Evolutionary conservation across 2,329 filamentous ascomycete species (phyloP), one percentile per base, ranked within the genome.

Genomic region (Pseudocercospora eumusae): DNA sequence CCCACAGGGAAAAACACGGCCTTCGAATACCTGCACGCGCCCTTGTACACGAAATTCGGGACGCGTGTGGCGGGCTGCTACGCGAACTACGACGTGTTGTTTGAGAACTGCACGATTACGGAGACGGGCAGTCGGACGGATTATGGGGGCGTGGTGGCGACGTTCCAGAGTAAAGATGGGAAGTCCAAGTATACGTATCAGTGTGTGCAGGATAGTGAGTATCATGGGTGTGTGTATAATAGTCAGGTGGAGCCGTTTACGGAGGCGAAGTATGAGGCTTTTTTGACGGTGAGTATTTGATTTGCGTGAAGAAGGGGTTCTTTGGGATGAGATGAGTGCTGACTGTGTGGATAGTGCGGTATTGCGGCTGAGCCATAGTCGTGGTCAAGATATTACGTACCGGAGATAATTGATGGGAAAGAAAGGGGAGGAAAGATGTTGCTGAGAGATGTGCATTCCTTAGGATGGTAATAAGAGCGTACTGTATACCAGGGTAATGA

Each of bases 201-300:
- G 23, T 64, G 62, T 25, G 49, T 57, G 13, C 45, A 61, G 13
- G 49, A 50, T 40, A 52, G 25, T 11, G 62, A 64, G 62, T 56
- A 64, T 36, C 33, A 56, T 7, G 62, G 56, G 13, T 64, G 62
- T 52, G 45, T 64, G 1, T 60, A 61, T 23, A 50, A 61, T 47
- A 13, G 50, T 6, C 57, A 64, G 55, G n/a, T 56, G 10, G 18
- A 9, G 8, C 40, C 42, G 20, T 18, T 50, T 18, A 58, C 20
- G 15, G 58, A 64, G 60, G 33, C 49, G 4, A 57, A 28, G 52
- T 60, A 56, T 28, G 52, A 45, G 52, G 60, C 60, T 2, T 65
- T 64, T 36, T 50, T 61, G 62, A 58, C n/a, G 8, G 59, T 61
- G 23, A 53, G 57, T n/a, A n/a, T n/a, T n/a, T n/a, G n/a, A n/a